A percentile compares a stretch with the other conserved stretches of the same genome.
These are phyloP conservation scores for Helminthosporium solani DNA, from an alignment of 2,329 filamentous ascomycete species.

Conservation along the genomic window DNA sequence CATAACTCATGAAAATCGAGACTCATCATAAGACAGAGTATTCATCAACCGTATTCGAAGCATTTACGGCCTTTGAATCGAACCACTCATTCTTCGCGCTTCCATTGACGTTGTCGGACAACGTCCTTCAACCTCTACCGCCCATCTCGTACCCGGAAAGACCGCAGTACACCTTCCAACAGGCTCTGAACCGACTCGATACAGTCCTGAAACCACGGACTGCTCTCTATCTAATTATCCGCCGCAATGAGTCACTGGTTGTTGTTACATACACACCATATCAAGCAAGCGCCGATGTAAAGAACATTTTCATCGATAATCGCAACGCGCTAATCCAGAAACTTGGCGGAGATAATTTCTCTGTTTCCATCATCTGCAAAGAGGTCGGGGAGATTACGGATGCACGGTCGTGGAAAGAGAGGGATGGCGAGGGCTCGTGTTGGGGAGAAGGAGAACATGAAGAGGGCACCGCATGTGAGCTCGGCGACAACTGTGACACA, in stretches of 20 bases:
- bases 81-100: conserved; percentile 13
- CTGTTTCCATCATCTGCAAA: conserved; percentile 26
- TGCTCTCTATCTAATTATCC: conserved; percentile 23
- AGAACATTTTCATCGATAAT: conserved; percentile 13
- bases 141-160: conserved; percentile 5
- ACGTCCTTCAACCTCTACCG: conserved; percentile 3
- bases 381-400: conserved; percentile 29
- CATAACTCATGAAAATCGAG: neutral
- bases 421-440: conserved; percentile 9
- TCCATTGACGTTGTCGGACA: conserved; percentile 5
- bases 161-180: conserved; percentile 10
- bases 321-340: conserved; percentile 12
- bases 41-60: conserved; percentile 5
- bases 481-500: neutral
- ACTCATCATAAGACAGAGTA: neutral
- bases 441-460: neutral
- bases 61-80: conserved; percentile 12
- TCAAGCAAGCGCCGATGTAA: conserved; percentile 11
- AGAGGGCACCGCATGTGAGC: neutral
- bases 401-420: conserved; percentile 27
- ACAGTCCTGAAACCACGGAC: conserved; percentile 13
- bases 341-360: conserved; percentile 19
- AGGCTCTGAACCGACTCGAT: conserved; percentile 19
- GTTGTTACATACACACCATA: conserved; percentile 30
- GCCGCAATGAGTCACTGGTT: conserved; percentile 12